Percentiles rank a stretch among this genome's conserved stretches.
phyloP scores from a whole-genome alignment of 2,329 filamentous ascomycete genomes.

The Phialophora expanda region DNA sequence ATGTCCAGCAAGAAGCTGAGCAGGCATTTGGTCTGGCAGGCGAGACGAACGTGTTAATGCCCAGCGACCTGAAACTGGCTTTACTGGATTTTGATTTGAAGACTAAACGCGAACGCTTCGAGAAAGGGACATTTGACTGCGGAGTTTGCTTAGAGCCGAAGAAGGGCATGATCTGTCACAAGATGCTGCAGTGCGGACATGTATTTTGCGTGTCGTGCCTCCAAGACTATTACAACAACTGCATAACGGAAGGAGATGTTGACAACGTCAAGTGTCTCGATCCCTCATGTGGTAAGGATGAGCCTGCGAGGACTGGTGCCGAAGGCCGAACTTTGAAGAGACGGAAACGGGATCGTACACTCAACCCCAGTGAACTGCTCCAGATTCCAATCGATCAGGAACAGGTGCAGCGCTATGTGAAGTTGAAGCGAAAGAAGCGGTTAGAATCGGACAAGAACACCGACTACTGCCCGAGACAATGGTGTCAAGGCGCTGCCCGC shows the following conservation, averaged over 20 bases:
- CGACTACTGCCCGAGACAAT: slow-evolving; percentile 86
- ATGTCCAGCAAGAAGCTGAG: slow-evolving; percentile 64
- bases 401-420: slow-evolving; percentile 82
- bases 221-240: slow-evolving; percentile 85
- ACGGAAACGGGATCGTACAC: slow-evolving; percentile 67
- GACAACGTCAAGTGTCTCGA: slow-evolving; percentile 78
- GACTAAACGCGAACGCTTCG: slow-evolving; percentile 75
- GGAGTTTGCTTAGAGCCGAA: slow-evolving; percentile 90
- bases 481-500: slow-evolving; percentile 88
- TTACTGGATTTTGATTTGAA: slow-evolving; percentile 79
- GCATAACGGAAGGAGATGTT: slow-evolving; percentile 84
- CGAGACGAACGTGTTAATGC: slow-evolving; percentile 49
- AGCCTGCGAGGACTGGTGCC: slow-evolving; percentile 40
- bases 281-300: slow-evolving; percentile 73
- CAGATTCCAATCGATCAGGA: slow-evolving; percentile 74
- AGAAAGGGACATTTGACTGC: slow-evolving; percentile 84
- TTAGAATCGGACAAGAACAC: slow-evolving; percentile 91
- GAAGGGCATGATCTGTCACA: slow-evolving; percentile 81
- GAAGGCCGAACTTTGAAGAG: slow-evolving; percentile 47
- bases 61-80: slow-evolving; percentile 64
- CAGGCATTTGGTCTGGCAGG: slow-evolving; percentile 58
- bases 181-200: slow-evolving; percentile 81
- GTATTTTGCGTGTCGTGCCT: slow-evolving; percentile 91
- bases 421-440: slow-evolving; percentile 88
- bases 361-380: slow-evolving; percentile 83